Evolutionary conservation across 73 alveolate species (phyloP).

Genomic region (Breviolum minutum): DNA sequence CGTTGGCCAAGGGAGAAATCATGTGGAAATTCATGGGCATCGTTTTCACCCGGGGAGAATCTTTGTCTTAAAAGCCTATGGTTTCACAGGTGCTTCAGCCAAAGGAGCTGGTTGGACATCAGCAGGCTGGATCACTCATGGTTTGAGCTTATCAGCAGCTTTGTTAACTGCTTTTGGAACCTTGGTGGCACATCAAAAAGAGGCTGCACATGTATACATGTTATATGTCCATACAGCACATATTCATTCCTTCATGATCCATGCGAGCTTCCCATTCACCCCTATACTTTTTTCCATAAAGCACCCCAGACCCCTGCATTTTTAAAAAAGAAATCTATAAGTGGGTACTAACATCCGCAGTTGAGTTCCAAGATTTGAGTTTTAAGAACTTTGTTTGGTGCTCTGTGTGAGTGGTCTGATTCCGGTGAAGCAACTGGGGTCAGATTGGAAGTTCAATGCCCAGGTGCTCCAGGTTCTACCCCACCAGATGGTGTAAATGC

Average conservation of each 20-base stretch:
- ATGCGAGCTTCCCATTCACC: neutral
- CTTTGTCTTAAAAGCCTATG: neutral
- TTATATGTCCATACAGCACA: neutral
- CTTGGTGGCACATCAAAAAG: neutral
- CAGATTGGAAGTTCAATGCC: neutral
- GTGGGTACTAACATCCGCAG: too few relatives aligned
- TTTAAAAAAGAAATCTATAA: too few relatives aligned
- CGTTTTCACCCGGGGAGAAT: too few relatives aligned
- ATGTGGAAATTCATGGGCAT: too few relatives aligned
- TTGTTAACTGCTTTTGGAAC: constrained; percentile 3
- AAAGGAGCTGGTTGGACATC: constrained; percentile 38
- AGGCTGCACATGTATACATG: neutral
- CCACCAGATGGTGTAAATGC: neutral
- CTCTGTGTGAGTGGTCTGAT: too few relatives aligned
- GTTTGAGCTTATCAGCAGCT: neutral
- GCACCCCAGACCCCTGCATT: too few relatives aligned
- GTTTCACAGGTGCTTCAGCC: neutral
- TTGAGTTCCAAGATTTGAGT: too few relatives aligned
- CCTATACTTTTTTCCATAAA: too few relatives aligned
- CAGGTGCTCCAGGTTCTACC: constrained; percentile 69
- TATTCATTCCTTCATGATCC: neutral
- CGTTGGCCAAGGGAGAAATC: neutral
- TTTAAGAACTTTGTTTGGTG: too few relatives aligned
- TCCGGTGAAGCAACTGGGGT: neutral
- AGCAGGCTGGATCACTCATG: constrained; percentile 47